phyloP scores from a whole-genome alignment of 1,139 yeast genomes.

The Hyphopichia wangnamkhiaoensis region DNA sequence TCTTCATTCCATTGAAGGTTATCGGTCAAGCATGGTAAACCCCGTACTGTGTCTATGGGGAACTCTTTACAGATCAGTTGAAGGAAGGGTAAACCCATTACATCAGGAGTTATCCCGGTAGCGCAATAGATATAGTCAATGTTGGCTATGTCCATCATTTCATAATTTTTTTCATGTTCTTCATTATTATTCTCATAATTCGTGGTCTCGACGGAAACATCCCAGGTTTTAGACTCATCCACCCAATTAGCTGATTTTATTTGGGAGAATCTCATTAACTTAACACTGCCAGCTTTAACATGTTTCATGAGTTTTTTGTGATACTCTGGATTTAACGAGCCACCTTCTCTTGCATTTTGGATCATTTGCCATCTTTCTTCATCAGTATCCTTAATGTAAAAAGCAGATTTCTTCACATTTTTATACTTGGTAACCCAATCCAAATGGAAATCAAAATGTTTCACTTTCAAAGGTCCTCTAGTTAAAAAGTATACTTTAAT shows the following conservation, averaged over 20 bases:
- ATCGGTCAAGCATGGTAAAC: constrained; percentile 48
- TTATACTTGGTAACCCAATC: constrained; percentile 57
- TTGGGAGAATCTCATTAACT: constrained; percentile 25
- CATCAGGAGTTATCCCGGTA: constrained; percentile 41
- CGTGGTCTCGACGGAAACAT: constrained; percentile 17
- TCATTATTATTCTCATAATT: constrained; percentile 9
- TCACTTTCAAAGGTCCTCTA: constrained; percentile 44
- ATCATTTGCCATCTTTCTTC: constrained; percentile 44
- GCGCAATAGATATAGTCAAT: constrained; percentile 46
- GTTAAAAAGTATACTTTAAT: constrained; percentile 36
- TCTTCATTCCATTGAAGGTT: constrained; percentile 43
- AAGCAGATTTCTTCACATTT: constrained; percentile 43
- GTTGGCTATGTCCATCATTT: constrained; percentile 7
- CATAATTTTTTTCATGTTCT: constrained; percentile 2
- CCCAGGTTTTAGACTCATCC: constrained; percentile 16
- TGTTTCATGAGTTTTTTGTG: constrained; percentile 32
- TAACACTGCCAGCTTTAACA: constrained; percentile 28
- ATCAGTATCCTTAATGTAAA: constrained; percentile 45
- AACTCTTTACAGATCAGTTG: constrained; percentile 22
- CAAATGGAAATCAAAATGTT: constrained; percentile 52
- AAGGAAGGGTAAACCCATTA: constrained; percentile 31
- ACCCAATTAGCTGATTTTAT: constrained; percentile 24
- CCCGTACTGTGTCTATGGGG: constrained; percentile 34
- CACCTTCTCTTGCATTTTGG: constrained; percentile 47
- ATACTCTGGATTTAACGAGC: constrained; percentile 51